phyloP scores from a whole-genome alignment of 1,284 basidiomycete genomes.

The Ustilago lituana region DNA sequence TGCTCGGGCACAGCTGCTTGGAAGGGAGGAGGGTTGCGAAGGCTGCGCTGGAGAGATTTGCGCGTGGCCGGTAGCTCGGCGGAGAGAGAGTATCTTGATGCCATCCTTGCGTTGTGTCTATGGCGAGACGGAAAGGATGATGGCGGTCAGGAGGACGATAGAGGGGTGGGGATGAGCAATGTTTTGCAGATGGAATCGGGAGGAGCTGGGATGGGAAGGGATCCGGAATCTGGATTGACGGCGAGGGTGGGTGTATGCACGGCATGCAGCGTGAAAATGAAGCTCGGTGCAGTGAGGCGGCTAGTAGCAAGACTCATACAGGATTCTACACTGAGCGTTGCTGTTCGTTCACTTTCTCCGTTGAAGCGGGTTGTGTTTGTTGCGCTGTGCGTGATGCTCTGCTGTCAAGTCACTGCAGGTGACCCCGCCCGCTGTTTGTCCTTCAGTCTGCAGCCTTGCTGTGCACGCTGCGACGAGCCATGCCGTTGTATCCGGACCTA shows the following conservation, averaged over 20 bases:
- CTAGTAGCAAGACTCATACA: background rate
- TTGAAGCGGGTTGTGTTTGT: too few relatives aligned
- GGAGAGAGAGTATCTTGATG: constrained; percentile 38
- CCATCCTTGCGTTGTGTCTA: constrained; percentile 19
- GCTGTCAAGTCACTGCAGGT: too few relatives aligned
- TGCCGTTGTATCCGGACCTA: too few relatives aligned
- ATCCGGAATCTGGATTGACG: too few relatives aligned
- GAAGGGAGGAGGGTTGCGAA: background rate
- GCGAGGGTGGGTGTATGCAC: too few relatives aligned
- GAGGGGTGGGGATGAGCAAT: too few relatives aligned
- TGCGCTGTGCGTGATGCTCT: too few relatives aligned
- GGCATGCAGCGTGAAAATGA: background rate
- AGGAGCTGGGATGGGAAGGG: background rate
- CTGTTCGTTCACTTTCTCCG: too few relatives aligned
- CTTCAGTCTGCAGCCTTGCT: too few relatives aligned
- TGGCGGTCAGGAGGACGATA: constrained; percentile 9
- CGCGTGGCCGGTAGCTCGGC: constrained; percentile 44
- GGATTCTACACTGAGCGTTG: too few relatives aligned
- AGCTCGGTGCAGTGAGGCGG: background rate
- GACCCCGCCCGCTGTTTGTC: too few relatives aligned
- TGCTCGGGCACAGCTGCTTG: background rate
- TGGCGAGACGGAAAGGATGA: background rate
- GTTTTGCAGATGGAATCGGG: background rate
- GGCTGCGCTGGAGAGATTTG: constrained; percentile 32
- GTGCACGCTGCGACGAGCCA: too few relatives aligned